Percentiles rank a stretch among this genome's conserved stretches.
phyloP scores from a whole-genome alignment of 371 early-diverging fungal species.

The Syncephalastrum monosporum region DNA sequence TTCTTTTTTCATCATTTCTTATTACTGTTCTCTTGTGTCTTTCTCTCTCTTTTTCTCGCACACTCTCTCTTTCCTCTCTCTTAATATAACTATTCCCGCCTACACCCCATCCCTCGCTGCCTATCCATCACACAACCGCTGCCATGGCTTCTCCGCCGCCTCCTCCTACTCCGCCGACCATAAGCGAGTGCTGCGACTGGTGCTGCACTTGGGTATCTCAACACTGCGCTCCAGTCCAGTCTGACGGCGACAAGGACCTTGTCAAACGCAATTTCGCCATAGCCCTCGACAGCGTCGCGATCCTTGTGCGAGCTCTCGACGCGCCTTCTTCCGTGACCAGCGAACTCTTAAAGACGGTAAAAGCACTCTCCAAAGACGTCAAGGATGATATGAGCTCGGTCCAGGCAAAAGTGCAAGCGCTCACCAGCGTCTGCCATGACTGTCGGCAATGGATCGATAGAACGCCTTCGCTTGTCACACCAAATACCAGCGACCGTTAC shows the following conservation, averaged over 20 bases:
- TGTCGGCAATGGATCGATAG: conserved; percentile 8
- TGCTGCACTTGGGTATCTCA: conserved; percentile 22
- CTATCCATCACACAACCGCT: neutral
- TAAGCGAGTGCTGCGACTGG: conserved; percentile 23
- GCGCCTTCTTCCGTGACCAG: conserved; percentile 7
- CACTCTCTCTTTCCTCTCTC: neutral
- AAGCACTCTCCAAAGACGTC: conserved; percentile 4
- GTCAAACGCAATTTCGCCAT: conserved; percentile 12
- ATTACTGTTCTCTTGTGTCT: neutral
- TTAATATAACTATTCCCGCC: neutral
- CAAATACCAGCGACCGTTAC: too few species aligned
- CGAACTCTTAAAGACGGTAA: conserved; percentile 9
- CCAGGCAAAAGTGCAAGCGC: neutral
- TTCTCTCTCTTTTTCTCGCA: conserved; percentile 4
- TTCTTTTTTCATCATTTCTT: neutral
- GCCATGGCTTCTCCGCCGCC: neutral
- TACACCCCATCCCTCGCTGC: neutral
- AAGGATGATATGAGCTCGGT: neutral
- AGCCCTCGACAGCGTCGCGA: conserved; percentile 17
- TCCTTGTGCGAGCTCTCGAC: conserved; percentile 20
- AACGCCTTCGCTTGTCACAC: conserved; percentile 10
- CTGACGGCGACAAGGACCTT: conserved; percentile 1
- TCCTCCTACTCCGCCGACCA: conserved; percentile 20
- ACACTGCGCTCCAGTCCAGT: conserved; percentile 9
- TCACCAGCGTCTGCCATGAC: conserved; percentile 7